A percentile compares a stretch with the other conserved stretches of the same genome.
Evolutionary conservation across 2,329 filamentous ascomycete genomes (phyloP).

Genomic region (Apiospora sp.): DNA sequence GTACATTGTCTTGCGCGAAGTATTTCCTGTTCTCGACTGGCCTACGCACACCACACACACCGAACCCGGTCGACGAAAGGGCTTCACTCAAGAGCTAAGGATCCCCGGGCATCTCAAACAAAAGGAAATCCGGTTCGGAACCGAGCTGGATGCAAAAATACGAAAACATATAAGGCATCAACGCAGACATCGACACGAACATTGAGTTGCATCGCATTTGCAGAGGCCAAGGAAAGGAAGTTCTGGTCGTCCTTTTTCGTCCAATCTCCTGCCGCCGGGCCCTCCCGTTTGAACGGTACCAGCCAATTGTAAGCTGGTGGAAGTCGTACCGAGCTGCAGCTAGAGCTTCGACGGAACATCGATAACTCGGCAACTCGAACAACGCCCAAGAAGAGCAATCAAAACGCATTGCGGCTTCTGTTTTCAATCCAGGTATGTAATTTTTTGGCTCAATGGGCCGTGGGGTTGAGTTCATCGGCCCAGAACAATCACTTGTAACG

Average conservation of each 20-base stretch:
- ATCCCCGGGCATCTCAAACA: not conserved
- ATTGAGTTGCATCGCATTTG: constrained; percentile 18
- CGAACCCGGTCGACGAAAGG: constrained; percentile 8
- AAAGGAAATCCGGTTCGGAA: not conserved
- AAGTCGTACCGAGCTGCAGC: constrained; percentile 20
- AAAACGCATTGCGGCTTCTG: not conserved
- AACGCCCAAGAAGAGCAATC: not conserved
- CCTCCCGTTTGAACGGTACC: constrained; percentile 20
- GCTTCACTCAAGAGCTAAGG: not conserved
- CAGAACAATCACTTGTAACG: not conserved
- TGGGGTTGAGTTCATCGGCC: not conserved
- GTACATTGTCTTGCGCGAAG: not conserved
- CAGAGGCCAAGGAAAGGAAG: not conserved
- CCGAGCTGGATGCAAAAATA: not conserved
- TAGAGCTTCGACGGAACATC: constrained; percentile 22
- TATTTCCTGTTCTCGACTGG: not conserved
- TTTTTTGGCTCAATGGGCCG: not conserved
- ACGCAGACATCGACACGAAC: constrained; percentile 16
- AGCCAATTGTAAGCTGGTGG: constrained; percentile 18
- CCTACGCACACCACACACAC: constrained; percentile 6
- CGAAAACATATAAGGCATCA: constrained; percentile 15
- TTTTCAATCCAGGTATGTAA: constrained; percentile 1
- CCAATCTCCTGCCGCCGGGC: constrained; percentile 11
- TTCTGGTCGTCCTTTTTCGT: constrained; percentile 8
- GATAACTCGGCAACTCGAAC: constrained; percentile 8